Conservation (phyloP, 345 rosid species). For the Heritiera fomes region DNA sequence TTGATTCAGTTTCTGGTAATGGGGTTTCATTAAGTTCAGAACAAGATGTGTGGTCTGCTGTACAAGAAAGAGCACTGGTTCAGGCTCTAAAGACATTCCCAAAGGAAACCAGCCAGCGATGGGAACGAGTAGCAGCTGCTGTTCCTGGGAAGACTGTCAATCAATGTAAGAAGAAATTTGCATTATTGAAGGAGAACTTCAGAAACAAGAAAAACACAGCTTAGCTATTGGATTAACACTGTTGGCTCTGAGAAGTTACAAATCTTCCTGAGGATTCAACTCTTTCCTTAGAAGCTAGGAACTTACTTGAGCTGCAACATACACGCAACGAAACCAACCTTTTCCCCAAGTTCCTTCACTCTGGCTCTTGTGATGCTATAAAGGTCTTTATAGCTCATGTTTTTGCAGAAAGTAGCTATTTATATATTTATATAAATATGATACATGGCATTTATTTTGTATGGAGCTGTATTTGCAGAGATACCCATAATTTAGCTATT, state of each 20-base stretch:
- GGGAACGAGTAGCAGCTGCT: constrained; percentile 98
- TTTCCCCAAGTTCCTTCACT: not conserved
- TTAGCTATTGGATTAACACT: constrained; percentile 19
- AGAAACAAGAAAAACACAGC: constrained; percentile 68
- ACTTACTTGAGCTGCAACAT: not conserved
- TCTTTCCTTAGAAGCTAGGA: not conserved
- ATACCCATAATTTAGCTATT: not conserved
- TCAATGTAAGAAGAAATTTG: constrained; percentile 94
- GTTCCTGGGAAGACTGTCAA: constrained; percentile 90
- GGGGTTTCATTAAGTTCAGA: constrained; percentile 62
- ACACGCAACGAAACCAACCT: not conserved
- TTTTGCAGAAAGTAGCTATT: constrained; percentile 5
- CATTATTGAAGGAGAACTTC: constrained; percentile 75
- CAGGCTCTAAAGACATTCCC: constrained; percentile 98
- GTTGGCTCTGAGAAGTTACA: not conserved
- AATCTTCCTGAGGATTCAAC: not conserved
- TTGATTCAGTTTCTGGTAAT: constrained; percentile 31
- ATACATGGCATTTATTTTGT: not conserved
- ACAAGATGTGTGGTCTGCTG: constrained; percentile 84
- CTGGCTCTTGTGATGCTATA: constrained; percentile 1
- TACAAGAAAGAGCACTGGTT: constrained; percentile 90
- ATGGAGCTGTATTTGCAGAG: constrained; percentile 3
- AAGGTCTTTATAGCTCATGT: not conserved
- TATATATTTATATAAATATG: not conserved
- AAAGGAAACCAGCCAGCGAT: constrained; percentile 81